Evolutionary conservation across 2,329 filamentous ascomycete species (phyloP), one percentile per base, ranked within the genome.

Genomic region (Nothomitra cinnamomea): DNA sequence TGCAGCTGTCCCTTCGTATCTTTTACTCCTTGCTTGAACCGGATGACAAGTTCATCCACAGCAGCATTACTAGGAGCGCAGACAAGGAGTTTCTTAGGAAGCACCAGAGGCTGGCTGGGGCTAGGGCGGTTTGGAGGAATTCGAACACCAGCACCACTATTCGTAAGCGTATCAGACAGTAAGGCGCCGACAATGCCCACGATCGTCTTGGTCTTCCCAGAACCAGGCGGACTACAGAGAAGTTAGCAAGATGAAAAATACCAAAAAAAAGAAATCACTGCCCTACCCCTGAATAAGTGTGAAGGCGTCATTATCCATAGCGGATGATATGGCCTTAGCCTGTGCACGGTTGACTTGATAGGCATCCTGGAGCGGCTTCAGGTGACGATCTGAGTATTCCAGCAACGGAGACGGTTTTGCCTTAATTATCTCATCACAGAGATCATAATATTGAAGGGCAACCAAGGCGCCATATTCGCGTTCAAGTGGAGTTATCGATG

Each of bases 31-130:
- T 79, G 73, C 68, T 94, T 96, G 62, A 98, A 77, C 70, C 92
- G 83, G 66, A 95, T 81, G 17, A 98, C 92, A 57, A 98, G 66
- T 66, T 98, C 92, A 65, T 98, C 92, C 4, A 98, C 92, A 32
- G 92, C 92, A 5, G 92, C 92, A 66, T 98, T 98, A 74, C 89
- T 96, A 13, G 92, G 92, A n/a, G 92, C 92, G 63, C 92, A 98
- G 22, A 98, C 87, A 24, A 98, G 76, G 24, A 98, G 74, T 66
- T 96, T 98, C 69, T 94, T 95, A 1, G 78, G 65, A 1, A 71
- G 17, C n/a, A 56, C 58, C 62, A 52, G 61, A 60, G 58, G 64
- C 32, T 32, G n/a, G 25, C 19, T 49, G 25, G 32, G 15, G 17
- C 45, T 24, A 35, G 45, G 25, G 6, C 12, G 21, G 21, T 47